phyloP scores from a whole-genome alignment of 441 rosid species.

The Pelargonium myrrhifolium region DNA sequence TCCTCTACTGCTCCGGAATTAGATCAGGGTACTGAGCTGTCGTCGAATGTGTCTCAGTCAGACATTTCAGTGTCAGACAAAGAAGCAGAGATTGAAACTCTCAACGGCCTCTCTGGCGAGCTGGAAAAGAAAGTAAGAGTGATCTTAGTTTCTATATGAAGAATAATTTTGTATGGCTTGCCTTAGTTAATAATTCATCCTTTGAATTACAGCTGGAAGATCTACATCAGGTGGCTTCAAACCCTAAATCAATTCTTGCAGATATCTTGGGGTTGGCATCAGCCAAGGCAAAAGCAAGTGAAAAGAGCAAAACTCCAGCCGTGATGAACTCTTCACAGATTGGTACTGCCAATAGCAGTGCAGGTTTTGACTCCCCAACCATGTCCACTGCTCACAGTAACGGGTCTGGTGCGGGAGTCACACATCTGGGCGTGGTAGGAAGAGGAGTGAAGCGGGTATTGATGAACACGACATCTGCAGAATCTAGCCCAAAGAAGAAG shows the following conservation, averaged over 20 bases:
- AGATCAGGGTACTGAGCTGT: constrained; percentile 44
- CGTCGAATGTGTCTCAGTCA: constrained; percentile 40
- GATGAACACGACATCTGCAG: constrained; percentile 35
- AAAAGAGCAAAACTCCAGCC: constrained; percentile 34
- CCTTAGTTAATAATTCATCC: constrained; percentile 15
- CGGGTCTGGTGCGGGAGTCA: constrained; percentile 45
- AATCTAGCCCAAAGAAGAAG: constrained; percentile 54
- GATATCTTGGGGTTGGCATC: constrained; percentile 65
- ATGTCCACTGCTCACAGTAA: constrained; percentile 71
- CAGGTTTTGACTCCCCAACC: constrained; percentile 54
- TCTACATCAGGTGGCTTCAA: constrained; percentile 53
- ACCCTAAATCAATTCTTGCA: constrained; percentile 61
- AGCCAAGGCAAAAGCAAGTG: constrained; percentile 36
- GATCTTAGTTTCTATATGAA: neutral
- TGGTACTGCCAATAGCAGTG: constrained; percentile 36
- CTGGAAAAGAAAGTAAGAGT: constrained; percentile 75
- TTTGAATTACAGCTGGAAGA: constrained; percentile 74
- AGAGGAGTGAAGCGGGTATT: constrained; percentile 86
- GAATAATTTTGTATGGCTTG: constrained; percentile 2
- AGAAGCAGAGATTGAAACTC: constrained; percentile 63
- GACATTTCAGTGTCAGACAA: constrained; percentile 42
- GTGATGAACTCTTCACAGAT: constrained; percentile 53
- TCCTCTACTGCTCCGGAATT: constrained; percentile 44
- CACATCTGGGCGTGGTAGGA: constrained; percentile 81
- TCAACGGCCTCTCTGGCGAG: constrained; percentile 60